Evolutionary conservation across 371 early-diverging fungal species (phyloP), one percentile per base, ranked within the genome.

Genomic region (Dichotomocladium elegans): DNA sequence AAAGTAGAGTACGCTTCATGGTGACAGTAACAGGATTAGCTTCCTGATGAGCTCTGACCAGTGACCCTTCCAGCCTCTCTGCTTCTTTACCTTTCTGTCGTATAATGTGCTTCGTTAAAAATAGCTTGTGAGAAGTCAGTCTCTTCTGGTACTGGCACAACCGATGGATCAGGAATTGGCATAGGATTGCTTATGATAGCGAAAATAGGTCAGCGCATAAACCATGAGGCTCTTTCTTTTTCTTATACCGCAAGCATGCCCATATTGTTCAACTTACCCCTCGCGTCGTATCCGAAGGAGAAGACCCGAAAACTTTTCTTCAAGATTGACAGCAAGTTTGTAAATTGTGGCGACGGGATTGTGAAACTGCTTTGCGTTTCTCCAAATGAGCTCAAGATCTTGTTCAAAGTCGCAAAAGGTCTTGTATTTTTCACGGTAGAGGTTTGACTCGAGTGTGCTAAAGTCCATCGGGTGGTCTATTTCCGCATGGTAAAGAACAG

Each of bases 391-490:
- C 28, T 48, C 41, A 24, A 74, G 66, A 61, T 74, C 75, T 29
- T 45, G 35, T 26, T 55, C 59, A 43, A 74, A 74, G 30, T 61
- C 61, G 22, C 51, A 24, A 33, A 55, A 62, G 0, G 56, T 40
- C 40, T 46, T 44, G 27, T 74, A 74, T 31, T 59, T 60, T 22
- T 58, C 58, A 25, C 33, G 34, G 24, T 56, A 68, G 0, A 74
- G 46, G 31, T 62, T 66, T 22, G 47, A 28, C 25, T 74, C 71
- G 44, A 74, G 15, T 0, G 75, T 74, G 12, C 49, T 52, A 26
- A 74, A 59, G 53, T 74, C 75, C 75, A 74, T 74, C 15, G 75
- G 69, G 1, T 57, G 24, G 21, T 61, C 57, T 26, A 74, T 66
- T 34, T 66, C 64, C 25, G 58, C 48, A 48, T 68, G 69, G 33